A percentile compares a stretch with the other conserved stretches of the same genome.
Conservation (phyloP, 2,329 filamentous ascomycete genomes). For the Zymoseptoria passerinii region DNA sequence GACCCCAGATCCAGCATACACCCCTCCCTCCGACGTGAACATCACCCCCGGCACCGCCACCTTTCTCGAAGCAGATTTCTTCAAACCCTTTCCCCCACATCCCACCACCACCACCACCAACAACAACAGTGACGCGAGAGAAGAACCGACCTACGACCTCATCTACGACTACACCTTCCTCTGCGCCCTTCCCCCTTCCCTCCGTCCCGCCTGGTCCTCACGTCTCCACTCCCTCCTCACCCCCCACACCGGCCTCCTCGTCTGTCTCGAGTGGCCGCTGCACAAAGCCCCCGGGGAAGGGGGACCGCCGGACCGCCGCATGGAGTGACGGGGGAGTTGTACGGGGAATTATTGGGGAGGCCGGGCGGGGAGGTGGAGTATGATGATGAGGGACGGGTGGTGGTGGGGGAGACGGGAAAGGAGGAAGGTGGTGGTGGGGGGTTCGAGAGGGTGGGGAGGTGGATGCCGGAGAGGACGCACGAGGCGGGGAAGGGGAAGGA, state of each 20-base stretch:
- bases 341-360: constrained; percentile 60
- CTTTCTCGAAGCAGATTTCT: constrained; percentile 60
- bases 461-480: constrained; percentile 50
- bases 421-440: constrained; percentile 38
- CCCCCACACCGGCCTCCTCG: constrained; percentile 41
- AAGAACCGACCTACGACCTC: constrained; percentile 61
- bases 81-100: constrained; percentile 52
- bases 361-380: constrained; percentile 63
- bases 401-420: constrained; percentile 11
- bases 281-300: constrained; percentile 56
- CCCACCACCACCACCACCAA: too few species aligned
- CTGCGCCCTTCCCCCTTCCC: constrained; percentile 47
- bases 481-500: constrained; percentile 45
- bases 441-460: constrained; percentile 44
- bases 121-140: too few species aligned
- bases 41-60: constrained; percentile 44
- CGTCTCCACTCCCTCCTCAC: constrained; percentile 48
- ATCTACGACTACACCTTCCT: constrained; percentile 60
- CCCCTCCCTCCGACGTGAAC: constrained; percentile 31
- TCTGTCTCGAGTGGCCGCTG: constrained; percentile 71
- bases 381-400: constrained; percentile 45
- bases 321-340: constrained; percentile 59
- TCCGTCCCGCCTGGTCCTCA: constrained; percentile 51
- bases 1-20: not conserved
- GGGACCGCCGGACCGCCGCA: constrained; percentile 78